Evolutionary conservation across 352 stramenopile species (phyloP), one percentile per base, ranked within the genome.

Genomic region (Pythium insidiosum): DNA sequence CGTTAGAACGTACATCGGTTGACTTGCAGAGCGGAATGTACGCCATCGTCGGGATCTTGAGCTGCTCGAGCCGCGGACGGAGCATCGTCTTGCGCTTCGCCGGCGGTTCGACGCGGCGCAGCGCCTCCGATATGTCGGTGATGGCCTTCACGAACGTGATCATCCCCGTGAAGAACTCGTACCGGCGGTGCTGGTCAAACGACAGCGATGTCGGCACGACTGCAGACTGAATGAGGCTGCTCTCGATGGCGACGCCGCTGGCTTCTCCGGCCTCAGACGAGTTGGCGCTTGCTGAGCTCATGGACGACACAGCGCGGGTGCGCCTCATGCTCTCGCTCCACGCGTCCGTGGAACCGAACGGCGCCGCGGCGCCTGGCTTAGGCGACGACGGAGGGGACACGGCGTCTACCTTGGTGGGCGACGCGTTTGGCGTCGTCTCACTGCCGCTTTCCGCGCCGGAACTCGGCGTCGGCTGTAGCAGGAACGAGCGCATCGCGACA

Each of bases 21-120:
- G 79, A 84, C 36, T 84, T 84, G 64, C 79, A 91, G 18, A 91
- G 66, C 35, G 79, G 79, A 12, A 91, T 62, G 35, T 91, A 91
- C n/a, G 72, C 76, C 28, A 66, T 65, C 5, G 38, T 43, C 6
- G 79, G 79, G 39, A 89, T 46, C 24, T 53, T 39, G 28, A 91
- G 56, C n/a, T 65, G 50, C 31, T 73, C 62, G 22, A 91, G 56
- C 5, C 68, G 60, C 26, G 65, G 57, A 1, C 56, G 51, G 21
- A 91, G 38, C 28, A 73, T 40, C 29, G 63, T 63, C 44, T 88
- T 88, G 33, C 76, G 71, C 39, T 88, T 83, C 21, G 48, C 1
- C n/a, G n/a, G n/a, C 7, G 73, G 75, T 25, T 91, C 79, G 13
- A 84, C 63, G 35, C 70, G 66, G 12, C 79, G 73, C 15, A 91